Base-by-base conservation (phyloP, 116 monocot species). In the Thalassia testudinum region DNA sequence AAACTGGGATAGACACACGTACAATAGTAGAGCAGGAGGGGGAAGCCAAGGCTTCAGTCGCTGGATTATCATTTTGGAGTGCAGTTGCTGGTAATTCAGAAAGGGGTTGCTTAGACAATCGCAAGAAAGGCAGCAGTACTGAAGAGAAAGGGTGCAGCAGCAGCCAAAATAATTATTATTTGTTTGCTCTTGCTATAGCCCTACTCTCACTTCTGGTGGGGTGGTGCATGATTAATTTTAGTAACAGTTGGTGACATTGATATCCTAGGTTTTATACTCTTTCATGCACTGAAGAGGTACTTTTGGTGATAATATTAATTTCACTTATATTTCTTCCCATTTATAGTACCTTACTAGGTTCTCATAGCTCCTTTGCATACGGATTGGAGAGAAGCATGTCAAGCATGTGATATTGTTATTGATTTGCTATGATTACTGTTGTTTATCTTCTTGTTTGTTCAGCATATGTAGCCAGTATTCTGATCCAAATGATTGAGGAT, bases 21-120 rank as follows among this genome's bases (percentile, higher is more conserved):
- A 50, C 63, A 16, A 60, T 87, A 17, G 21, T 76, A 30, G 83
- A 87, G 62, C 62, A 54, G 13, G 92, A 92, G 66, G 66, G 60
- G 26, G 67, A 67, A 49, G 59, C 63, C 0, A 20, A 30, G 1
- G 37, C 58, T 30, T 34, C 30, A 34, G 21, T 21, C 19, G 49
- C 24, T 11, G 29, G 24, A 34, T 67, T 60, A 61, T 72, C 93
- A 63, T 78, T 93, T 55, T 83, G 75, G 93, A 73, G 73, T 60
- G 53, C 71, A 24, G 44, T 10, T 34, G 30, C 15, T 50, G 73
- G 63, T 40, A 45, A 53, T 72, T 49, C 71, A 24, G 43, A 51
- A 34, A 34, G 30, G 30, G 10, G 30, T 12, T 0, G 30, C 20
- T 26, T 44, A 53, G 7, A 54, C 49, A 12, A 38, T 6, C 10